Base-by-base conservation (phyloP, 208 protist genomes). In the Leishmania martiniquensis region DNA sequence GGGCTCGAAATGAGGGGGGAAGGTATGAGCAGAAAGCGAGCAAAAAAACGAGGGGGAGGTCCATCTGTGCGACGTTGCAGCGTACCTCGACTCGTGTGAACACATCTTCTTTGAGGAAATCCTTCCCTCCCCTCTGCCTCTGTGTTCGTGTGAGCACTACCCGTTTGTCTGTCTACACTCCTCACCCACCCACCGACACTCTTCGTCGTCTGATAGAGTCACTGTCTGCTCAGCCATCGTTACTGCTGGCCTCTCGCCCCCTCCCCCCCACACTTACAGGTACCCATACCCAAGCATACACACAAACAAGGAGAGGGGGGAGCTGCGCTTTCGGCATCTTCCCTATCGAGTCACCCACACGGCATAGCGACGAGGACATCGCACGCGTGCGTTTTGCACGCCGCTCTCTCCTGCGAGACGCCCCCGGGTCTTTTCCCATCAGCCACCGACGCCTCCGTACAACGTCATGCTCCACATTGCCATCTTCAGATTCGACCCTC, bases 401-500 rank as follows among this genome's bases (percentile, higher is more conserved):
- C n/a, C n/a, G n/a, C n/a, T 37, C 13, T 37, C 57, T 20, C 13
- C 29, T 13, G 57, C 15, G 57, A 63, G 57, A 13, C 9, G 29
- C 57, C 37, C 3, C 57, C 37, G 57, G 5, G 13, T 13, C 29
- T 42, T 72, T 59, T 45, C 37, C 52, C n/a, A 0, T 63, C 6
- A 17, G 0, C 20, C 13, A n/a, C n/a, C 20, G 3, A 4, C 13
- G 42, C 7, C 29, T 66, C 32, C 7, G 4, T 32, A 12, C 44
- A 22, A 69, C 6, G 17, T 34, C 9, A 91, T 93, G 75, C 80
- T 82, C 34, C 89, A 95, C 78, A 80, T 93, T 65, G 87, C 91
- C 9, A 45, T 95, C 20, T 93, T 95, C 66, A 87, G 88, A 54
- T 76, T 93, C n/a, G 83, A 92, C 68, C 42, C 49, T 3, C 77